Percentiles rank a stretch among this genome's conserved stretches.
phyloP scores from a whole-genome alignment of 352 stramenopile genomes.

The Globisporangium yorkense region DNA sequence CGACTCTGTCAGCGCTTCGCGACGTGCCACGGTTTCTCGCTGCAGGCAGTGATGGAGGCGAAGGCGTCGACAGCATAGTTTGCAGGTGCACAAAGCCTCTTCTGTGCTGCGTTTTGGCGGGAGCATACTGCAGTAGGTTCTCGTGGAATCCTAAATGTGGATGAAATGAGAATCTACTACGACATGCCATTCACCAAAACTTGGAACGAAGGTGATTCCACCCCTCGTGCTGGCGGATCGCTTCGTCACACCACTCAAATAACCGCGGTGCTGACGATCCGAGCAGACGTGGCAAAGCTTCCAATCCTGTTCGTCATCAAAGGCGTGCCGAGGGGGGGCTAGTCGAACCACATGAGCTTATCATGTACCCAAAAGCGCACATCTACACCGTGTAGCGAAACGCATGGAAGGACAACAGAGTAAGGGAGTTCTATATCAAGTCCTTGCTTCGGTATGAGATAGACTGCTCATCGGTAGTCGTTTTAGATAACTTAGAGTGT shows the following conservation, averaged over 20 bases:
- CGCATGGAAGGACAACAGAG: neutral
- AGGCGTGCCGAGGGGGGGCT: neutral
- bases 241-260: neutral
- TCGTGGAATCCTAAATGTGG: neutral
- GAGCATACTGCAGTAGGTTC: neutral
- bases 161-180: neutral
- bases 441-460: neutral
- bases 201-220: neutral
- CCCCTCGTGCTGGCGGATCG: neutral
- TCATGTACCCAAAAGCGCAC: neutral
- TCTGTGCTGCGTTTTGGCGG: neutral
- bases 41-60: neutral
- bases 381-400: neutral
- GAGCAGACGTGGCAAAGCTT: neutral
- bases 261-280: neutral
- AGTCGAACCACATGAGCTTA: neutral
- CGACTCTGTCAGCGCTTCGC: neutral
- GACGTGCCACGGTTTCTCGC: neutral
- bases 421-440: neutral
- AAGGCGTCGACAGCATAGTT: neutral
- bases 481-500: neutral
- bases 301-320: neutral
- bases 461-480: neutral
- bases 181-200: neutral
- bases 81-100: neutral